These are phyloP conservation scores for Colletotrichum cereale DNA, from an alignment of 2,329 filamentous ascomycete genomes.

Conservation along the genomic window DNA sequence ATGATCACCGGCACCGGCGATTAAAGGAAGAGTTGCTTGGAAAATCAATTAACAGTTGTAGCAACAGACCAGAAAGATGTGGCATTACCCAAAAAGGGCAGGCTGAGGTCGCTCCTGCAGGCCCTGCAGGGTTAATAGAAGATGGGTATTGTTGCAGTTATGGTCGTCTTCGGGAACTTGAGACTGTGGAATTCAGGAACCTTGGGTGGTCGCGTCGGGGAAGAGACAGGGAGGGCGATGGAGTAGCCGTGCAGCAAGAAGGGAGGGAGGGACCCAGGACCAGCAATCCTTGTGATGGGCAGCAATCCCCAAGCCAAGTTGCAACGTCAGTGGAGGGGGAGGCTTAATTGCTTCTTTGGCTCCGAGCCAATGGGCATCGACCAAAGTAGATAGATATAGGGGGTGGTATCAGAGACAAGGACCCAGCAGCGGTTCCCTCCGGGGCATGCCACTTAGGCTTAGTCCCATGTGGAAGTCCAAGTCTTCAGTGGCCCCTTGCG, in stretches of 20 bases:
- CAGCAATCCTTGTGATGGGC: slow-evolving; percentile 31
- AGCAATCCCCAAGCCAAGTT: slow-evolving; percentile 34
- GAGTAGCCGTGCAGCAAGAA: slow-evolving; percentile 17
- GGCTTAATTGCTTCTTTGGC: slow-evolving; percentile 39
- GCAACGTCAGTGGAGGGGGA: slow-evolving; percentile 32
- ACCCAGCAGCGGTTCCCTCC: slow-evolving; percentile 34
- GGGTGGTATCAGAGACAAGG: slow-evolving; percentile 5
- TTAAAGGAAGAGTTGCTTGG: neutral
- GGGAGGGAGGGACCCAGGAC: slow-evolving; percentile 21
- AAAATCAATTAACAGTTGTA: neutral
- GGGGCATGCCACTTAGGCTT: slow-evolving; percentile 8
- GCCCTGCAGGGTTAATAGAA: slow-evolving; percentile 30
- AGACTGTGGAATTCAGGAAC: neutral
- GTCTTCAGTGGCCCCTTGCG: slow-evolving; percentile 26
- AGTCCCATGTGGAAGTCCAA: slow-evolving; percentile 25
- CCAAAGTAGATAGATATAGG: slow-evolving; percentile 25
- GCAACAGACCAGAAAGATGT: neutral
- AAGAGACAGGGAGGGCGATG: slow-evolving; percentile 35
- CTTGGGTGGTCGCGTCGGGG: slow-evolving; percentile 8
- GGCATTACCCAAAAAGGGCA: neutral
- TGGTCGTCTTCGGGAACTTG: slow-evolving; percentile 1
- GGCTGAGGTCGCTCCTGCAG: slow-evolving; percentile 23
- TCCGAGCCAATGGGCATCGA: slow-evolving; percentile 36
- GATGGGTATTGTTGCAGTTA: slow-evolving; percentile 23
- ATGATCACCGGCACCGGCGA: neutral